Evolutionary conservation across 2,329 filamentous ascomycete genomes (phyloP).

Genomic region (Penicillium sp.): DNA sequence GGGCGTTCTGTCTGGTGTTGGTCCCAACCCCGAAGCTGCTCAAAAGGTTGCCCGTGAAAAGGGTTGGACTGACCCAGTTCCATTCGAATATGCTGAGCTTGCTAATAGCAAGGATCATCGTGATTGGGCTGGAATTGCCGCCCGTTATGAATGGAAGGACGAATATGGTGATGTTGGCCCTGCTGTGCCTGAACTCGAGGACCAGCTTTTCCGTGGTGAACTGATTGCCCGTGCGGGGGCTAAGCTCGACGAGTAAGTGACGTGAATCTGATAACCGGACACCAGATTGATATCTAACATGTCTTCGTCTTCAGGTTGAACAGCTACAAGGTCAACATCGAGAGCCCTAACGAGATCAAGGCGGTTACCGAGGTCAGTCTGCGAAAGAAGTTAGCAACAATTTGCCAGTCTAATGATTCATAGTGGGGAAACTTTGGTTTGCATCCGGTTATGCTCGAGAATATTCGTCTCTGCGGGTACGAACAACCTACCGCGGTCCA

Average conservation of each 20-base stretch:
- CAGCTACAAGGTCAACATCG: constrained; percentile 3
- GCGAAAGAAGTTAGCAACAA: not conserved
- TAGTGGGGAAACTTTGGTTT: constrained; percentile 75
- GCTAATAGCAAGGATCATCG: constrained; percentile 27
- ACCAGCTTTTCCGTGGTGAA: constrained; percentile 66
- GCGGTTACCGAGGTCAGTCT: constrained; percentile 12
- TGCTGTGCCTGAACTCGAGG: constrained; percentile 66
- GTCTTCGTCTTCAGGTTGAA: constrained; percentile 12
- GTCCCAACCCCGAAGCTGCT: constrained; percentile 18
- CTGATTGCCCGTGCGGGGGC: constrained; percentile 55
- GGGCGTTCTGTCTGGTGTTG: constrained; percentile 1
- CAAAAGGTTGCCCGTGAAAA: constrained; percentile 33
- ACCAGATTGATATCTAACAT: not conserved
- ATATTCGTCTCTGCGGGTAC: constrained; percentile 72
- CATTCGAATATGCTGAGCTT: constrained; percentile 38
- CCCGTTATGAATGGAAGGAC: constrained; percentile 77
- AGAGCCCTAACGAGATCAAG: constrained; percentile 11
- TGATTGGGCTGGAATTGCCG: constrained; percentile 57
- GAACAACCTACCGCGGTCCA: constrained; percentile 79
- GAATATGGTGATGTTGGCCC: constrained; percentile 85
- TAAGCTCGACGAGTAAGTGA: constrained; percentile 61
- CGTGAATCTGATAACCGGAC: not conserved
- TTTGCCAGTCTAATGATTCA: constrained; percentile 23
- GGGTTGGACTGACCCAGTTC: constrained; percentile 39
- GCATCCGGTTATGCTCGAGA: constrained; percentile 78